Conservation (phyloP, 139 green algal species). For the Coccomyxa sp. region DNA sequence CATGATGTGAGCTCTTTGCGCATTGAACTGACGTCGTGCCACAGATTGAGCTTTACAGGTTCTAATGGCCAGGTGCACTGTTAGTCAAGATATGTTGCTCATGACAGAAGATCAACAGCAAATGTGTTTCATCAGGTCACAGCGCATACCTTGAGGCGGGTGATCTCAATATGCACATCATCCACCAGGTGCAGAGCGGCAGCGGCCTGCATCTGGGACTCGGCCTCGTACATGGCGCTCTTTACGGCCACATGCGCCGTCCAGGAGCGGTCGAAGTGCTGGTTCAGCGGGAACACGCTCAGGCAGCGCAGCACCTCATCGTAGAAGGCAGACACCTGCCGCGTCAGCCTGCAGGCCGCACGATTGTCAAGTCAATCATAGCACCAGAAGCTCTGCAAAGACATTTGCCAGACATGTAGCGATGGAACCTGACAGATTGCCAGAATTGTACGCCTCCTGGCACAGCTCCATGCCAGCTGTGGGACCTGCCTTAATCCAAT, state of each 20-base stretch:
- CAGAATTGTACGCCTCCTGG: no score
- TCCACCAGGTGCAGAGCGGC: conserved; percentile 28
- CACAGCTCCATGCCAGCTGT: no score
- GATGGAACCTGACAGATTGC: no score
- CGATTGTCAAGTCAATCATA: no score
- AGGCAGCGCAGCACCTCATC: conserved; percentile 57
- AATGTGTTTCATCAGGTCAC: no score
- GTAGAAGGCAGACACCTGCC: conserved; percentile 73
- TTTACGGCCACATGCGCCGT: conserved; percentile 41
- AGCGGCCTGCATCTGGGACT: conserved; percentile 50
- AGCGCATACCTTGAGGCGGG: conserved; percentile 25
- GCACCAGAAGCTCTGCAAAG: no score
- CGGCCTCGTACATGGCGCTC: conserved; percentile 56
- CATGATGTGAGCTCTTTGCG: no score
- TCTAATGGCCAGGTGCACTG: no score
- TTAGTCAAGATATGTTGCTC: background rate
- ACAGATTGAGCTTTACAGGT: no score
- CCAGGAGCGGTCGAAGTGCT: conserved; percentile 85
- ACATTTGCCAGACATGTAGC: no score
- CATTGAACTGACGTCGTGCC: no score
- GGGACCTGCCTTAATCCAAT: no score
- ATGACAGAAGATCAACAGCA: background rate
- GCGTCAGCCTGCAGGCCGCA: conserved; percentile 66
- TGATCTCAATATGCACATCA: conserved; percentile 41
- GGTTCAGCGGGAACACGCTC: conserved; percentile 28